Base-by-base conservation (phyloP, 2,329 filamentous ascomycete genomes). In the Dissoconium aciculare region DNA sequence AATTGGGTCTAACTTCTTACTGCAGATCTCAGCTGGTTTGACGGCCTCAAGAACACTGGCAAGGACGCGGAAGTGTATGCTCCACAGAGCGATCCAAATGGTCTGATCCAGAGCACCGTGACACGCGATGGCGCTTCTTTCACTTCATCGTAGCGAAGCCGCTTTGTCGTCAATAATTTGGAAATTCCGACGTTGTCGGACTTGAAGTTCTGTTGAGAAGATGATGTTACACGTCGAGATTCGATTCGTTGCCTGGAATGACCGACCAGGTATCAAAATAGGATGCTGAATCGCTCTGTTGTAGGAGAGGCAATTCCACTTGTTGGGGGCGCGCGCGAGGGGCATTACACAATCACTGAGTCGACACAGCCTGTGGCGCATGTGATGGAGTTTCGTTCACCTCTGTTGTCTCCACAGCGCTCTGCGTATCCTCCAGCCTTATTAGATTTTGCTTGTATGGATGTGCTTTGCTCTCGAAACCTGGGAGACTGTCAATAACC, bases 61-160 rank as follows among this genome's bases (percentile, higher is more conserved):
- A 79, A 82, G 58, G 79, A 98, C 49, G 89, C 89, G 31, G 85
- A 94, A 53, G 87, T 98, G 12, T 94, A 89, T 49, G 85, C 81
- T 15, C 89, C 89, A 3, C 89, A 95, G 57, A 80, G 79, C 8
- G 75, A 81, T 41, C 89, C 89, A 34, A 98, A 95, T 52, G 89
- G 89, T 15, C 70, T 98, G 38, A 98, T 98, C 59, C 80, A 91
- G 55, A 92, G 85, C 62, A 84, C 83, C 35, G 84, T 98, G 30
- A 68, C 71, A 19, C 73, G 80, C 38, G 58, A 63, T 47, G 52
- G 45, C 21, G 35, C 24, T 10, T n/a, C n/a, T n/a, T n/a, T n/a
- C n/a, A n/a, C n/a, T n/a, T n/a, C n/a, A n/a, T 17, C 37, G 37
- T 39, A 34, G 23, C 21, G 24, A 9, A 5, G n/a, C n/a, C n/a